Conservation (phyloP, 1,284 basidiomycete genomes). For the Melampsora americana region DNA sequence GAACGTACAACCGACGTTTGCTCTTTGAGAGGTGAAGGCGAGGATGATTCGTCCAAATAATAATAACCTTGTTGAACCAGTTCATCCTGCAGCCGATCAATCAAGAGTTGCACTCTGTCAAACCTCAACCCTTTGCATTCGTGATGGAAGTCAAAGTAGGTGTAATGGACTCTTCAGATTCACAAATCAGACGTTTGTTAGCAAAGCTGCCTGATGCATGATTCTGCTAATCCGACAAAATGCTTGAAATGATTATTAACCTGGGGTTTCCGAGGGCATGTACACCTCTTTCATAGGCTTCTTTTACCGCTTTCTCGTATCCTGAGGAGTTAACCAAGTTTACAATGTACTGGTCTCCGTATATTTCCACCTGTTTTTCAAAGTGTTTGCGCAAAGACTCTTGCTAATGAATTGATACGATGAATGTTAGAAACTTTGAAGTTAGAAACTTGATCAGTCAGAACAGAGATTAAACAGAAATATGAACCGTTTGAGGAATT, state of each 20-base stretch:
- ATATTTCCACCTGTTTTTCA: conserved; percentile 68
- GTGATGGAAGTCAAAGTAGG: conserved; percentile 97
- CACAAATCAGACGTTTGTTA: not conserved
- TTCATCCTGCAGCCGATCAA: conserved; percentile 73
- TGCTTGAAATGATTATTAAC: conserved; percentile 45
- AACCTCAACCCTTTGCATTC: conserved; percentile 95
- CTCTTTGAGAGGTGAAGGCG: conserved; percentile 51
- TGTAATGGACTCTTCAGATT: conserved; percentile 71
- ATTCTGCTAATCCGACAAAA: no score
- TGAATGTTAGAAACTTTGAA: conserved; percentile 21
- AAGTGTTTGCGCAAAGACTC: conserved; percentile 73
- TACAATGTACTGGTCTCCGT: conserved; percentile 78
- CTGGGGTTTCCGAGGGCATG: conserved; percentile 47
- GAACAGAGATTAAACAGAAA: conserved; percentile 17
- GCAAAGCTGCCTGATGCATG: not conserved
- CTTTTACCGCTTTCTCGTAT: conserved; percentile 90
- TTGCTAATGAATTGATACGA: conserved; percentile 57
- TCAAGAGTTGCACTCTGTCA: conserved; percentile 80
- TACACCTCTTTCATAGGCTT: conserved; percentile 81
- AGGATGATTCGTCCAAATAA: conserved; percentile 24
- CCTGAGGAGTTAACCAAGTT: conserved; percentile 96
- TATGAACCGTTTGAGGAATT: conserved; percentile 69
- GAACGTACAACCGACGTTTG: conserved; percentile 72
- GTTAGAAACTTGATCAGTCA: not conserved
- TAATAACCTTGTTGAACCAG: conserved; percentile 69